These are phyloP conservation scores for Pseudogymnoascus sp. DNA, from an alignment of 2,329 filamentous ascomycete genomes.

Conservation along the genomic window DNA sequence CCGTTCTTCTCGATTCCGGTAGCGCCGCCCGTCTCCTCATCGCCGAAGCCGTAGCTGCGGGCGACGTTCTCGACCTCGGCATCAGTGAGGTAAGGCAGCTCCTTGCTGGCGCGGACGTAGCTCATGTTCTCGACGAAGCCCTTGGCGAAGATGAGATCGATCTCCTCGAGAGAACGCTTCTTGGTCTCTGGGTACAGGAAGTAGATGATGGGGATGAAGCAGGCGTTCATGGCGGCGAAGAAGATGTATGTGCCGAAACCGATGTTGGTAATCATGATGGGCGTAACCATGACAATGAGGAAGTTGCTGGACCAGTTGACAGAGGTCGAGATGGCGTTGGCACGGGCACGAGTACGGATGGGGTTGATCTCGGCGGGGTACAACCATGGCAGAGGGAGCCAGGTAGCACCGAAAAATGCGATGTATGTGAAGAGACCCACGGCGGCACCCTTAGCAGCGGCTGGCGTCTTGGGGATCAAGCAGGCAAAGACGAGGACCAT, in stretches of 20 bases:
- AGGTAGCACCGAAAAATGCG: conserved; percentile 52
- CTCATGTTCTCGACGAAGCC: conserved; percentile 50
- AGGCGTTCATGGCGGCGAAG: conserved; percentile 32
- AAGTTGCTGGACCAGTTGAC: conserved; percentile 49
- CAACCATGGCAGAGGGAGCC: conserved; percentile 55
- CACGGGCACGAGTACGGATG: conserved; percentile 51
- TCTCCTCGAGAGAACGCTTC: conserved; percentile 54
- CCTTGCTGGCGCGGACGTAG: conserved; percentile 49
- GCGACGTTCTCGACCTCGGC: conserved; percentile 41
- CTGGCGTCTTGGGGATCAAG: conserved; percentile 27
- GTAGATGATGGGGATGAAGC: conserved; percentile 33
- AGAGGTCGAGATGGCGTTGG: conserved; percentile 55
- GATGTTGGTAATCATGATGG: conserved; percentile 30
- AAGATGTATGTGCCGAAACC: conserved; percentile 32
- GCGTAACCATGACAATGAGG: conserved; percentile 36
- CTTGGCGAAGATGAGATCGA: conserved; percentile 61
- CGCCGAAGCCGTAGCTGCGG: conserved; percentile 9
- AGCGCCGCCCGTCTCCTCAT: neutral
- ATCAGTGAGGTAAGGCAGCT: conserved; percentile 45
- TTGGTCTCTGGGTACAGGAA: conserved; percentile 43
- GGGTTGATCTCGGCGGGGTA: conserved; percentile 56
- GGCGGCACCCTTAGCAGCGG: conserved; percentile 32
- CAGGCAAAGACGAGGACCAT: conserved; percentile 51
- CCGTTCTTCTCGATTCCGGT: neutral
- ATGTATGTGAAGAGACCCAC: conserved; percentile 56